A percentile compares a stretch with the other conserved stretches of the same genome.
phyloP scores from a whole-genome alignment of 1,284 basidiomycete genomes.

The Wolfiporia cocos region DNA sequence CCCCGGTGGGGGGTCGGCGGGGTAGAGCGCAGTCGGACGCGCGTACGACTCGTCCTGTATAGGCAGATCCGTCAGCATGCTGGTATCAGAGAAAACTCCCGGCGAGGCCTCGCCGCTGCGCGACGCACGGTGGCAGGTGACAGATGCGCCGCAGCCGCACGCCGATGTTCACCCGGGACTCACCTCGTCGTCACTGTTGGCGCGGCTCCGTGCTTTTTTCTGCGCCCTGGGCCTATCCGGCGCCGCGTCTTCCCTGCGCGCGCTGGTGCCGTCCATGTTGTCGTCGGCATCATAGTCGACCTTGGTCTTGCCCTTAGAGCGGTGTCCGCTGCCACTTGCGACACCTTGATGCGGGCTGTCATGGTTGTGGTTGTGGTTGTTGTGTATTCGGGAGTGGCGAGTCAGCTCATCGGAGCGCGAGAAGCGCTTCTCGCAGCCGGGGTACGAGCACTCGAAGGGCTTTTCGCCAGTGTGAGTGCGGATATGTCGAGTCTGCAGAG shows the following conservation, averaged over 20 bases:
- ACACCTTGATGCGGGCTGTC: conserved; percentile 15
- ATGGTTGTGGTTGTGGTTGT: conserved; percentile 45
- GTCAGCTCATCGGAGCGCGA: conserved; percentile 97
- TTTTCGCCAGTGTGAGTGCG: conserved; percentile 98
- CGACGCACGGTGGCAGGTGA: too few species aligned
- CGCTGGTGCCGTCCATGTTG: conserved; percentile 16
- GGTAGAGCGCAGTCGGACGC: conserved; percentile 52
- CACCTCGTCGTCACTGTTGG: conserved; percentile 78
- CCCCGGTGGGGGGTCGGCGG: conserved; percentile 38
- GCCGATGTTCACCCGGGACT: conserved; percentile 17
- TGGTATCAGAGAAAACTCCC: background rate
- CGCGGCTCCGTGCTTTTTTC: conserved; percentile 73
- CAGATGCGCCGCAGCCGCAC: background rate
- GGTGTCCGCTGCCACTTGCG: conserved; percentile 16
- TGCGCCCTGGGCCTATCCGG: conserved; percentile 28
- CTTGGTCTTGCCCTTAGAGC: conserved; percentile 30
- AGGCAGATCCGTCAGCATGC: conserved; percentile 4
- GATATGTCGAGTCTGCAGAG: conserved; percentile 85
- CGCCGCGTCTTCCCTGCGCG: conserved; percentile 13
- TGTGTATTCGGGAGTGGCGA: conserved; percentile 92
- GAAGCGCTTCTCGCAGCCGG: conserved; percentile 97
- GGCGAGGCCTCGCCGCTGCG: too few species aligned
- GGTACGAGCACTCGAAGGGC: conserved; percentile 90
- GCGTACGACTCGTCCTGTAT: conserved; percentile 59
- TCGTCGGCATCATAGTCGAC: conserved; percentile 33